Percentiles rank a stretch among this genome's conserved stretches.
Evolutionary conservation across 495 filamentous ascomycete species (phyloP).

Genomic region (Penicillium flavigenum): DNA sequence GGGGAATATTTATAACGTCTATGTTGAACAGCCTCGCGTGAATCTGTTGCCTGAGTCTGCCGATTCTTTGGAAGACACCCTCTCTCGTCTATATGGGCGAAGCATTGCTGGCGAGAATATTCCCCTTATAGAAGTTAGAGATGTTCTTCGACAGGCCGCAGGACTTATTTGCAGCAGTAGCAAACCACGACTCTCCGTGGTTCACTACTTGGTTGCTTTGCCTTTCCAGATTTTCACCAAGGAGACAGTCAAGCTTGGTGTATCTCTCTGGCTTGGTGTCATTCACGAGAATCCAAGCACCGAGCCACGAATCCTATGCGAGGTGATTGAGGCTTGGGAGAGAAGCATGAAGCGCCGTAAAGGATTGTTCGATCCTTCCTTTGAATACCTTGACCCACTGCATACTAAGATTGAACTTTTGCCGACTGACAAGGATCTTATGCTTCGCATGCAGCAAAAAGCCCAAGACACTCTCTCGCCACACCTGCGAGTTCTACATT

Average conservation of each 20-base stretch:
- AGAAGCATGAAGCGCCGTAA: slow-evolving; percentile 66
- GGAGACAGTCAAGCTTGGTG: slow-evolving; percentile 90
- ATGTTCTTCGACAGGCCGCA: slow-evolving; percentile 78
- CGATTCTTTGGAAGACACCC: slow-evolving; percentile 29
- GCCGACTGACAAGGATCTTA: slow-evolving; percentile 77
- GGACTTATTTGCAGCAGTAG: slow-evolving; percentile 76
- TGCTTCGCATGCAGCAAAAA: slow-evolving; percentile 70
- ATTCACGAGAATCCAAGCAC: slow-evolving; percentile 93
- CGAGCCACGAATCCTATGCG: slow-evolving; percentile 76
- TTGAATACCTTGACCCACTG: slow-evolving; percentile 82
- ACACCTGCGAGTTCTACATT: slow-evolving; percentile 81
- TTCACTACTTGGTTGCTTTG: slow-evolving; percentile 82
- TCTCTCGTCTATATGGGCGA: slow-evolving; percentile 62
- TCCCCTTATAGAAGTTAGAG: slow-evolving; percentile 71
- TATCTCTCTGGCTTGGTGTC: slow-evolving; percentile 92
- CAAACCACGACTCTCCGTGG: slow-evolving; percentile 69
- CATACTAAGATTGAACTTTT: slow-evolving; percentile 89
- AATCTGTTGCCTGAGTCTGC: slow-evolving; percentile 20
- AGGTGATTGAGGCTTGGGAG: slow-evolving; percentile 88
- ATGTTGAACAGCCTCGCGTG: slow-evolving; percentile 17
- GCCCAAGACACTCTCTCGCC: slow-evolving; percentile 80
- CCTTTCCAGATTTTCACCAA: slow-evolving; percentile 92
- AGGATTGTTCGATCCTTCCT: slow-evolving; percentile 75
- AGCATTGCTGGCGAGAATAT: slow-evolving; percentile 63
- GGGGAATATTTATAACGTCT: slow-evolving; percentile 11